These are phyloP conservation scores for Exophiala sp. DNA, from an alignment of 2,329 filamentous ascomycete species.

Conservation along the genomic window DNA sequence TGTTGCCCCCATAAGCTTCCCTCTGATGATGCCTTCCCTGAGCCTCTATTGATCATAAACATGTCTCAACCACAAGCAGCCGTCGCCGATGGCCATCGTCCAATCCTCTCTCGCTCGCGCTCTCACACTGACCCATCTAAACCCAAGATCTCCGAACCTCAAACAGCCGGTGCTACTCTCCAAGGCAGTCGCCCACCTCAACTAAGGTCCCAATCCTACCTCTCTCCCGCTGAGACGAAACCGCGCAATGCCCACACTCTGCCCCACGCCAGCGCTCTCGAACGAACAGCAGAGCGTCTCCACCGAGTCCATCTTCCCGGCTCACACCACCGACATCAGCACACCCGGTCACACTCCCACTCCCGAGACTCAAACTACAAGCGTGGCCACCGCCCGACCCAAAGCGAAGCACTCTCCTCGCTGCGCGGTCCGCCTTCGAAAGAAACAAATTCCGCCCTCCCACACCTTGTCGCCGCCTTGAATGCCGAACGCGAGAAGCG, in stretches of 20 bases:
- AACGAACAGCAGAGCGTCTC: constrained; percentile 17
- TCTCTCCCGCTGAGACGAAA: constrained; percentile 16
- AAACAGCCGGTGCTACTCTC: background rate
- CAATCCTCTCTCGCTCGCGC: constrained; percentile 9
- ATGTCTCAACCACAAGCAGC: background rate
- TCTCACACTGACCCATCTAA: constrained; percentile 13
- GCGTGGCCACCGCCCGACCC: constrained; percentile 16
- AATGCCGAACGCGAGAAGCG: constrained; percentile 20
- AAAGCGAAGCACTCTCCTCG: constrained; percentile 14
- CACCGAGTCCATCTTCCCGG: constrained; percentile 20
- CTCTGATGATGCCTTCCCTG: background rate
- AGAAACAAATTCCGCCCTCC: constrained; percentile 12
- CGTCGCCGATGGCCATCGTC: constrained; percentile 1
- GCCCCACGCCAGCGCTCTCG: constrained; percentile 6
- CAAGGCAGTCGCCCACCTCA: constrained; percentile 8
- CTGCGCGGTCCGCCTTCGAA: constrained; percentile 8
- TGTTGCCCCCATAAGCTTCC: background rate
- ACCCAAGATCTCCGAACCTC: background rate
- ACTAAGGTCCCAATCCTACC: constrained; percentile 16
- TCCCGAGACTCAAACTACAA: constrained; percentile 4
- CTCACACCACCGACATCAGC: constrained; percentile 10
- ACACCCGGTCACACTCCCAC: constrained; percentile 12
- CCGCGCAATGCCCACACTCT: constrained; percentile 9
- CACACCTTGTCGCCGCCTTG: constrained; percentile 20
- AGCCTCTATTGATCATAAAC: background rate